These are phyloP conservation scores for Leishmania turanica DNA, from an alignment of 208 protist genomes.

Conservation along the genomic window DNA sequence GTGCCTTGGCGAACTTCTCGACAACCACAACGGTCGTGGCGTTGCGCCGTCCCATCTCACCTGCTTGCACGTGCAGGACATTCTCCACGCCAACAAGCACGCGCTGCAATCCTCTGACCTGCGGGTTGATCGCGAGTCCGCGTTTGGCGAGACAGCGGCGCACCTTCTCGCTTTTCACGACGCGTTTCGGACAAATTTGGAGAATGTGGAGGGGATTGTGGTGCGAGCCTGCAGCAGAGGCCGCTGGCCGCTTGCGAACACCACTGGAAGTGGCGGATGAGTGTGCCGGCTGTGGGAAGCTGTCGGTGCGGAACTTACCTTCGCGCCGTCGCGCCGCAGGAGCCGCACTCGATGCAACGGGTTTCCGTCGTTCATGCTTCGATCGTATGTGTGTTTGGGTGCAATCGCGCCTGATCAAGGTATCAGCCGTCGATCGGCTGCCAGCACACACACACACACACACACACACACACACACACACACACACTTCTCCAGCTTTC, in stretches of 20 bases:
- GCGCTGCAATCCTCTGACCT: slow-evolving; percentile 20
- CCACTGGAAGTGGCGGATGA: slow-evolving; percentile 27
- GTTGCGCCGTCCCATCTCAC: slow-evolving; percentile 37
- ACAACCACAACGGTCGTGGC: slow-evolving; percentile 24
- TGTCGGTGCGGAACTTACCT: not conserved
- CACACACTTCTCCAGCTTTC: not conserved
- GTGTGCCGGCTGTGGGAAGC: not conserved
- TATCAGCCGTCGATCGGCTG: not conserved
- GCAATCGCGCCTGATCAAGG: not conserved
- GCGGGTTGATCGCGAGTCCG: slow-evolving; percentile 24
- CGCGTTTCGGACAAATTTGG: slow-evolving; percentile 23
- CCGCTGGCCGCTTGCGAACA: slow-evolving; percentile 30
- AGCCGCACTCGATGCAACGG: not conserved
- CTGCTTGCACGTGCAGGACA: slow-evolving; percentile 32
- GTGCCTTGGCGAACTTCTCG: not conserved
- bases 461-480: not conserved
- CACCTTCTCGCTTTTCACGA: slow-evolving; percentile 37
- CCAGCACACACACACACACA: not conserved
- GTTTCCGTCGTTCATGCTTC: not conserved
- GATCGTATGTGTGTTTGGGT: not conserved
- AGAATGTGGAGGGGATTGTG: slow-evolving; percentile 17
- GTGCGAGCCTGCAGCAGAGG: slow-evolving; percentile 9
- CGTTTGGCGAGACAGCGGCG: slow-evolving; percentile 29
- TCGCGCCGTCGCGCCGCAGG: not conserved
- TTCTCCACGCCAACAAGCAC: slow-evolving; percentile 10